Base-by-base conservation (phyloP, 2,329 filamentous ascomycete species). In the Talaromyces islandicus region DNA sequence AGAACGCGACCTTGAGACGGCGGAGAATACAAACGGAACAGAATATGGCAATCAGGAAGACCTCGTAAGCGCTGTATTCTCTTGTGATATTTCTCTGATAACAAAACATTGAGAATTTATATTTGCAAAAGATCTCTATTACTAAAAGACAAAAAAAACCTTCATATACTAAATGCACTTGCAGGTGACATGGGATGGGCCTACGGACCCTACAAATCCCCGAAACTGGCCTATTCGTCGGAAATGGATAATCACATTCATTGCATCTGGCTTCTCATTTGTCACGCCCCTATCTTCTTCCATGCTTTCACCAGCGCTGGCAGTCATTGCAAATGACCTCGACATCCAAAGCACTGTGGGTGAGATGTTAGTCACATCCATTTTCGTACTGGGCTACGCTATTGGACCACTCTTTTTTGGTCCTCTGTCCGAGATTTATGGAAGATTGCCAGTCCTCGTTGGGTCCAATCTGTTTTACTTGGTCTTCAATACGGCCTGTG, bases 231-330 rank as follows among this genome's bases (percentile, higher is more conserved):
- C 48, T 5, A 17, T 27, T n/a, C 24, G 27, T 29, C 24, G 27
- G 4, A 52, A 19, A 52, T 52, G 48, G 48, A n/a, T 29, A 52
- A 17, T 27, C 17, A 29, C 27, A 17, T n/a, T 52, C 6, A 27
- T 52, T 52, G 27, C 27, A 14, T 52, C 48, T 6, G 27, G 24
- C 7, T 52, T 52, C 24, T 25, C 48, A 9, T 29, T 52, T 19
- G 27, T 52, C 25, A 52, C 24, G 25, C 27, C 27, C 4, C 7
- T 52, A n/a, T 52, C 48, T 0, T 81, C 78, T 4, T 80, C 77
- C 3, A 88, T 89, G 75, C 88, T 90, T 66, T 87, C 87, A 0
- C 88, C 88, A 0, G 86, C 83, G 4, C 83, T 89, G 0, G 82
- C 84, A 0, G 73, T 84, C 2, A 76, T 91, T 0, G 83, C 89